phyloP scores from a whole-genome alignment of 2,329 filamentous ascomycete genomes.

The Ophiocordyceps camponoti-saundersi region DNA sequence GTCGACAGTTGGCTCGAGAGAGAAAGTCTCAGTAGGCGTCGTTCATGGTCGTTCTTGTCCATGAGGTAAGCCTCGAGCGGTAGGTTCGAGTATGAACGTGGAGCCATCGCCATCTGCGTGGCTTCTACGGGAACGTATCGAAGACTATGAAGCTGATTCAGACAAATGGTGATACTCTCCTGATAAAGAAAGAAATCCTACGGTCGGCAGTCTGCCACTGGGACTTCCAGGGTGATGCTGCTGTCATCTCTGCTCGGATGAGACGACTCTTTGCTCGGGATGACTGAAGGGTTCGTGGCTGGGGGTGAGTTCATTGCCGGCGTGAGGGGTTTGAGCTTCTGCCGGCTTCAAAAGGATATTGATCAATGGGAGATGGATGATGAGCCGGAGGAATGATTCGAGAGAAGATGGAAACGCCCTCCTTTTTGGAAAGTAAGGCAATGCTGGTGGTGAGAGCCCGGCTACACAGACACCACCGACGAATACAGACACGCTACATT shows the following conservation, averaged over 20 bases:
- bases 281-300: neutral
- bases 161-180: no score
- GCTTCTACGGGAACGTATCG: neutral
- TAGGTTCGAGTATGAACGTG: neutral
- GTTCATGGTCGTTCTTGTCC: conserved; percentile 1
- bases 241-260: neutral
- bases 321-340: neutral
- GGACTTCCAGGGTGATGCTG: neutral
- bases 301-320: neutral
- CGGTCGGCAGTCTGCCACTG: neutral
- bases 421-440: no score
- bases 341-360: no score
- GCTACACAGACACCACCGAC: no score
- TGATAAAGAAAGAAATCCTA: neutral
- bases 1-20: neutral
- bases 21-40: neutral
- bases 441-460: no score
- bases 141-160: neutral
- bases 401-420: no score
- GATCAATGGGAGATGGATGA: neutral
- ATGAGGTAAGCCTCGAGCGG: conserved; percentile 1
- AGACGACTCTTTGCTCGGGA: neutral
- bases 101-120: neutral
- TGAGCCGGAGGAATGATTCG: neutral
- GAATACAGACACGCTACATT: no score